Evolutionary conservation across 306 rosid species (phyloP).

Genomic region (Rosa multiflora): DNA sequence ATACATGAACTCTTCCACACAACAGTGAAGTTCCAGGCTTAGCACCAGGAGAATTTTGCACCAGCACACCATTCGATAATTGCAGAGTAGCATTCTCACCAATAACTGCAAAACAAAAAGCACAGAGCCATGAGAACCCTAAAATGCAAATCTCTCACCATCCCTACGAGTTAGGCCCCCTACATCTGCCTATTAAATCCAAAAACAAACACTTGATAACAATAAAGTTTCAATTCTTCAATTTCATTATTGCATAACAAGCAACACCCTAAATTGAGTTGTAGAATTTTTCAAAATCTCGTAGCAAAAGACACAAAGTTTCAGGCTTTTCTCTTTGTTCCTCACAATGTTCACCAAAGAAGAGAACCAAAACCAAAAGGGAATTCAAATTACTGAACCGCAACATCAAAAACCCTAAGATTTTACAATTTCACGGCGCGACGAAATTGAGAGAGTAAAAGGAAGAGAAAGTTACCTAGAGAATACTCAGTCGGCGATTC

Average conservation of each 20-base stretch:
- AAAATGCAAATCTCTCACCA: background rate
- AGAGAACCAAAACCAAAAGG: background rate
- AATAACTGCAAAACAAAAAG: slow-evolving; percentile 45
- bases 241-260: background rate
- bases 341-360: background rate
- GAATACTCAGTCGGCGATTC: slow-evolving; percentile 32
- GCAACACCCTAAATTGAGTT: background rate
- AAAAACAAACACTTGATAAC: background rate
- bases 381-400: background rate
- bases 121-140: background rate
- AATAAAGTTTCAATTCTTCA: background rate
- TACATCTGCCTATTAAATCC: background rate
- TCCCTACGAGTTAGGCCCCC: background rate
- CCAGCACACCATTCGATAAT: slow-evolving; percentile 53
- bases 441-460: slow-evolving; percentile 2
- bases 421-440: background rate
- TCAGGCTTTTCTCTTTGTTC: background rate
- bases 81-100: slow-evolving; percentile 43
- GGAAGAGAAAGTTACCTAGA: slow-evolving; percentile 44
- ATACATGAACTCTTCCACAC: slow-evolving; percentile 67
- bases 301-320: background rate
- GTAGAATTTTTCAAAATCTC: background rate
- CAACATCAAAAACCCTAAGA: slow-evolving; percentile 12
- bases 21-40: slow-evolving; percentile 55
- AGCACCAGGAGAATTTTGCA: slow-evolving; percentile 61